Evolutionary conservation across 1,284 basidiomycete species (phyloP).

Genomic region (Fomitopsis schrenkii): DNA sequence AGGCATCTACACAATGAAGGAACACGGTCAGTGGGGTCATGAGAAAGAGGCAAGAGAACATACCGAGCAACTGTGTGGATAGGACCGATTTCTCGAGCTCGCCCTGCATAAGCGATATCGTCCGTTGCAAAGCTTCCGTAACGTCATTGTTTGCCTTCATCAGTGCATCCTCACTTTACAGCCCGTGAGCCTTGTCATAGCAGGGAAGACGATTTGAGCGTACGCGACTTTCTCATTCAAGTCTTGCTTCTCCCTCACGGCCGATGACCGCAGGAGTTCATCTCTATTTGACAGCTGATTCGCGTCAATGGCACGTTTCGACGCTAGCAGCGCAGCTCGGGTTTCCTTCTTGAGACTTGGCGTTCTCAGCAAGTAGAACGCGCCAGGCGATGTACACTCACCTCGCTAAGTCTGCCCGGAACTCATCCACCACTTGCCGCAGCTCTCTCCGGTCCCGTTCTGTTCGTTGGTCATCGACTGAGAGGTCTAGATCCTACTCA

Average conservation of each 20-base stretch:
- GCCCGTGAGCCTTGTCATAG: neutral
- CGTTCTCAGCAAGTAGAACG: neutral
- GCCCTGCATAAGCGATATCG: constrained; percentile 81
- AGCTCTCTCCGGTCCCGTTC: constrained; percentile 51
- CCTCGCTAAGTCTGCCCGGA: constrained; percentile 44
- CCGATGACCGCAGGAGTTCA: constrained; percentile 56
- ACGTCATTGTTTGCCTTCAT: constrained; percentile 88
- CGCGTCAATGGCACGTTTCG: constrained; percentile 68
- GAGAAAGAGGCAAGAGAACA: constrained; percentile 17
- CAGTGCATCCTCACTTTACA: constrained; percentile 70
- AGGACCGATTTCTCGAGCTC: constrained; percentile 89
- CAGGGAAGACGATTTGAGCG: constrained; percentile 22
- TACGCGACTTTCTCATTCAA: constrained; percentile 53
- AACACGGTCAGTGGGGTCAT: neutral
- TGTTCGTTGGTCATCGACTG: constrained; percentile 64
- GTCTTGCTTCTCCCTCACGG: constrained; percentile 39
- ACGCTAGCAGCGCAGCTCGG: constrained; percentile 61
- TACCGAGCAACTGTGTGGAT: constrained; percentile 81
- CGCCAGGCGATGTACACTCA: constrained; percentile 28
- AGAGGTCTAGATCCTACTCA: constrained; percentile 55
- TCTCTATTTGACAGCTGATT: constrained; percentile 54
- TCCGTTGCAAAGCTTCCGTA: constrained; percentile 81
- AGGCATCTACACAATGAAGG: constrained; percentile 54
- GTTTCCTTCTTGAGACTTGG: constrained; percentile 57
- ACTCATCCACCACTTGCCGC: constrained; percentile 44